A percentile compares a stretch with the other conserved stretches of the same genome.
These are phyloP conservation scores for Aspergillus incahuasiensis DNA, from an alignment of 495 filamentous ascomycete species.

Conservation along the genomic window DNA sequence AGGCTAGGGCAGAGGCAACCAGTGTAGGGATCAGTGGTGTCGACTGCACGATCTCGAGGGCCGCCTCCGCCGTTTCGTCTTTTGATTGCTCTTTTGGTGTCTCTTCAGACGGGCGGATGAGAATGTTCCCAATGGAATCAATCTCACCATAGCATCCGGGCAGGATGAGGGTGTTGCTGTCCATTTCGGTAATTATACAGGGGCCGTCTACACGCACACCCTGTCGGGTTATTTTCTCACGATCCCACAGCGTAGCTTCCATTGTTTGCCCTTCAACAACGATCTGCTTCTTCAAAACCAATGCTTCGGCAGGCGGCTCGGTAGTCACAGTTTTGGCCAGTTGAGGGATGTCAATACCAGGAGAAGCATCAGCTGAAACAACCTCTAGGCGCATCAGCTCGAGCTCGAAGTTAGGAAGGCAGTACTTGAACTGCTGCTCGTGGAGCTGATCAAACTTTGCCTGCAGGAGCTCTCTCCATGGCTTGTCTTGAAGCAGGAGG, in stretches of 20 bases:
- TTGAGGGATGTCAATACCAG: conserved; percentile 32
- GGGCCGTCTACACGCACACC: conserved; percentile 38
- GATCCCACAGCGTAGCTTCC: conserved; percentile 41
- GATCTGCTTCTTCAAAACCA: conserved; percentile 31
- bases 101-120: conserved; percentile 32
- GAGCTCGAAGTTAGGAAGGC: conserved; percentile 36
- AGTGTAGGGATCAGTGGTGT: conserved; percentile 38
- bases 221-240: conserved; percentile 34
- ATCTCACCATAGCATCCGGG: conserved; percentile 29
- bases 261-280: conserved; percentile 34
- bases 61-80: conserved; percentile 21
- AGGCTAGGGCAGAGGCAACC: conserved; percentile 36
- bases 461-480: conserved; percentile 25
- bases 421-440: conserved; percentile 45
- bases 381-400: conserved; percentile 46
- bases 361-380: conserved; percentile 36
- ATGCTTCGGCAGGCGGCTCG: conserved; percentile 28
- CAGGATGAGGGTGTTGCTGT: conserved; percentile 47
- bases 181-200: conserved; percentile 47
- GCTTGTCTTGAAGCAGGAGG: conserved; percentile 17
- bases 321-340: conserved; percentile 23
- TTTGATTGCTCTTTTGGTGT: background rate
- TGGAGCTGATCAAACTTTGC: conserved; percentile 38
- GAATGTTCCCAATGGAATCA: conserved; percentile 32
- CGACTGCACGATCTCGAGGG: conserved; percentile 29